Percentiles rank a stretch among this genome's conserved stretches.
Conservation (phyloP, 768 basidiomycete genomes). For the Austroboletus eburneus region DNA sequence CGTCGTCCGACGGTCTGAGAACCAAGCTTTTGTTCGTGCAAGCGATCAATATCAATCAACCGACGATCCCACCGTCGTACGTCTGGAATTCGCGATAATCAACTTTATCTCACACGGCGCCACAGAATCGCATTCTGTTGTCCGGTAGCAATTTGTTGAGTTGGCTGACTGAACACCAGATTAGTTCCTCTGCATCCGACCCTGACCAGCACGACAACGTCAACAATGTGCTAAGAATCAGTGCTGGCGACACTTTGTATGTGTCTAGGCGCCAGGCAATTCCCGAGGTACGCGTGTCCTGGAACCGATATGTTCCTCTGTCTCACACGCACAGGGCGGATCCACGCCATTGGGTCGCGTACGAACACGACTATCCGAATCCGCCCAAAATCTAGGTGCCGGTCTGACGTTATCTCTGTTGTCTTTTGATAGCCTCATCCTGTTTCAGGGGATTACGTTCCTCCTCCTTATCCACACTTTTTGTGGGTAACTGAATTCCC, state of each 20-base stretch:
- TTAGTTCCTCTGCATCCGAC: constrained; percentile 21
- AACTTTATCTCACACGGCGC: constrained; percentile 6
- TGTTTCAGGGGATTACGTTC: constrained; percentile 49
- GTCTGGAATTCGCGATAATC: constrained; percentile 5
- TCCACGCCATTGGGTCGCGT: constrained; percentile 77
- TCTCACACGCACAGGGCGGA: constrained; percentile 60
- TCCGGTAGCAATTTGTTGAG: constrained; percentile 41
- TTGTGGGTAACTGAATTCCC: constrained; percentile 97
- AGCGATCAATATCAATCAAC: constrained; percentile 11
- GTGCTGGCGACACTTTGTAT: constrained; percentile 55
- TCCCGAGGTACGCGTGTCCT: constrained; percentile 44
- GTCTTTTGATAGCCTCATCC: constrained; percentile 6
- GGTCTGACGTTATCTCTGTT: constrained; percentile 17
- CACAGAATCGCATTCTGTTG: constrained; percentile 48
- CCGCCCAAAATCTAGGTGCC: constrained; percentile 62
- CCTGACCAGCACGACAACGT: constrained; percentile 30
- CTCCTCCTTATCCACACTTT: constrained; percentile 68
- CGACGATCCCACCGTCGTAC: constrained; percentile 26
- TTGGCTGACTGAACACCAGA: constrained; percentile 44
- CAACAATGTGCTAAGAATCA: constrained; percentile 41
- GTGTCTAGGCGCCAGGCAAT: constrained; percentile 46
- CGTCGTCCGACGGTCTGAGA: constrained; percentile 29
- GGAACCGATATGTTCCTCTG: constrained; percentile 1
- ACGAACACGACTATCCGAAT: constrained; percentile 61
- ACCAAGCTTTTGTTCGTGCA: constrained; percentile 27